These are phyloP conservation scores for Nannochloropsis salina DNA, from an alignment of 108 stramenopile species.

Conservation along the genomic window DNA sequence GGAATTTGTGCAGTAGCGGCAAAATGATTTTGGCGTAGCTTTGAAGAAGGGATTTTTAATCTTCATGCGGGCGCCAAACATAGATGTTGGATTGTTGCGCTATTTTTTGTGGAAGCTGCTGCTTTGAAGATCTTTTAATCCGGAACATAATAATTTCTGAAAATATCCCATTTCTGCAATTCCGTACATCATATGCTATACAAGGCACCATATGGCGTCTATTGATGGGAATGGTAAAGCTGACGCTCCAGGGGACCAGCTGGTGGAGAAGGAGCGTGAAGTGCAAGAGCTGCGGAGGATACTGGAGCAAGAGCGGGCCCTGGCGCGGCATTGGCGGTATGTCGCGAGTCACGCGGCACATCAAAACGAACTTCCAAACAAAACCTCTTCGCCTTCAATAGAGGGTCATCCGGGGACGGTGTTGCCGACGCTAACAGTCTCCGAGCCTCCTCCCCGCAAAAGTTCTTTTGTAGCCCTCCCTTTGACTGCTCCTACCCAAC, in stretches of 20 bases:
- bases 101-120: too few species aligned
- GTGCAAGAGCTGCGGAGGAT: background rate
- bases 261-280: background rate
- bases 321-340: background rate
- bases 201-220: too few species aligned
- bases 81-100: too few species aligned
- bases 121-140: too few species aligned
- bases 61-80: too few species aligned
- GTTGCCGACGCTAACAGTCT: background rate
- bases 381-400: background rate
- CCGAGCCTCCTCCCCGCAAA: background rate
- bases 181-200: too few species aligned
- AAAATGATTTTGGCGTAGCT: too few species aligned
- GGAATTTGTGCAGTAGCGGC: too few species aligned
- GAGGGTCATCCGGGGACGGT: background rate
- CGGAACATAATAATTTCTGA: too few species aligned
- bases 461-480: slow-evolving; percentile 13
- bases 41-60: too few species aligned
- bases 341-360: background rate
- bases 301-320: background rate
- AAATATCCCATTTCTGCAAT: too few species aligned
- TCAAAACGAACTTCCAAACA: background rate
- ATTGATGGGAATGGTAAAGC: too few species aligned
- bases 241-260: background rate
- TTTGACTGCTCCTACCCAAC: background rate